phyloP scores from a whole-genome alignment of 495 filamentous ascomycete genomes.

The Parachaetomium inaequale region DNA sequence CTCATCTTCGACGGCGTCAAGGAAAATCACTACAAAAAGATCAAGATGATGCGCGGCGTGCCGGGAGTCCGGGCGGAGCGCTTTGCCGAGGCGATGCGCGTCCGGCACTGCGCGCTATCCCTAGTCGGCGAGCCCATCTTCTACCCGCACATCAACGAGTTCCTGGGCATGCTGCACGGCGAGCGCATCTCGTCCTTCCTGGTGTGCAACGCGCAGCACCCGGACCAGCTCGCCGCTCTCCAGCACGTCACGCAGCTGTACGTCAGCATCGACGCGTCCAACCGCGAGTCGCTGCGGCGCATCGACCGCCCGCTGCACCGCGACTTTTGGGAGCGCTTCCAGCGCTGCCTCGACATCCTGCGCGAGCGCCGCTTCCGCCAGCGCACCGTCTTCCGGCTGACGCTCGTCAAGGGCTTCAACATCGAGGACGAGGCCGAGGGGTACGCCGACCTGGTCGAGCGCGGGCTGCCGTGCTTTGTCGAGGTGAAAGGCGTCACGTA shows the following conservation, averaged over 20 bases:
- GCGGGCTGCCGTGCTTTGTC: slow-evolving; percentile 81
- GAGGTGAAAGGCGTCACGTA: slow-evolving; percentile 97
- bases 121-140: slow-evolving; percentile 96
- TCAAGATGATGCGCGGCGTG: slow-evolving; percentile 92
- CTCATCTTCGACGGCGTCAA: slow-evolving; percentile 86
- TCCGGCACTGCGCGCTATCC: slow-evolving; percentile 85
- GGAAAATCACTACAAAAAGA: slow-evolving; percentile 90
- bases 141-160: slow-evolving; percentile 94
- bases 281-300: slow-evolving; percentile 76
- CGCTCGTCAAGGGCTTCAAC: slow-evolving; percentile 93
- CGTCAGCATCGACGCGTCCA: slow-evolving; percentile 90
- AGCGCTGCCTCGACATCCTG: slow-evolving; percentile 83
- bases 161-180: slow-evolving; percentile 72
- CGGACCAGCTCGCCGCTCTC: slow-evolving; percentile 78
- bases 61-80: slow-evolving; percentile 88
- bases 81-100: slow-evolving; percentile 87
- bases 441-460: slow-evolving; percentile 83
- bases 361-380: slow-evolving; percentile 74
- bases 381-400: slow-evolving; percentile 91
- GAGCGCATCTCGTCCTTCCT: slow-evolving; percentile 91
- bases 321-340: slow-evolving; percentile 96
- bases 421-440: slow-evolving; percentile 87
- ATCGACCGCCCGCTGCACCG: slow-evolving; percentile 91
- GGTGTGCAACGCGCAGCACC: slow-evolving; percentile 98
- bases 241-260: slow-evolving; percentile 88